Evolutionary conservation across 257 asterid genomes (phyloP).

Genomic region (Linaria vulgaris): DNA sequence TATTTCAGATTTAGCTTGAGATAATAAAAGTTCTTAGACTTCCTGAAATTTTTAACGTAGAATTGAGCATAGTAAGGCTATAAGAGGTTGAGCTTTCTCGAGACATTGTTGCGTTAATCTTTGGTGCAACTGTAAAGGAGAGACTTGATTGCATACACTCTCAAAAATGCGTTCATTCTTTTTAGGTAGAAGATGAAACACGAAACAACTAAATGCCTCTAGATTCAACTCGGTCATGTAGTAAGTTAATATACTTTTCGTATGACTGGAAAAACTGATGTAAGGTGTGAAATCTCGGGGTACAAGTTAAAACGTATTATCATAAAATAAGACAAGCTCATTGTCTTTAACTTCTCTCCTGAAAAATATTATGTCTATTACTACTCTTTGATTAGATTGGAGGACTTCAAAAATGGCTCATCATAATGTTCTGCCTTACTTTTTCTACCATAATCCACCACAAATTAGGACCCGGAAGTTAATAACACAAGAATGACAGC

Average conservation of each 20-base stretch:
- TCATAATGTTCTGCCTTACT: not conserved
- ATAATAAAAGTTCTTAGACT: conserved; percentile 15
- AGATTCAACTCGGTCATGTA: not conserved
- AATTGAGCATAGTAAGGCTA: not conserved
- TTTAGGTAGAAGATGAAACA: too few species aligned
- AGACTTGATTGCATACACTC: too few species aligned
- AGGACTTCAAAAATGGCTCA: not conserved
- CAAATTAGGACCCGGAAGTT: not conserved
- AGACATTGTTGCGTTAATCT: not conserved
- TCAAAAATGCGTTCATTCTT: too few species aligned
- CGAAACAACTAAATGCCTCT: not conserved
- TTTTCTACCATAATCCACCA: not conserved
- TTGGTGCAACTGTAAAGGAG: not conserved
- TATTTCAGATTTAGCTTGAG: conserved; percentile 1
- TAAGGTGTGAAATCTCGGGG: not conserved
- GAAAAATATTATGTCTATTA: not conserved
- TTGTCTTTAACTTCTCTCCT: not conserved
- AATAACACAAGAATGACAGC: not conserved
- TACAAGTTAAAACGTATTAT: not conserved
- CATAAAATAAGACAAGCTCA: not conserved
- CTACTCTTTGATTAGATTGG: not conserved
- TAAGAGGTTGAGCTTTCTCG: not conserved
- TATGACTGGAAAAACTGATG: not conserved
- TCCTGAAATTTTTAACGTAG: too few species aligned
- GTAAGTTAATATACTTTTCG: not conserved